Conservation (phyloP, 257 asterid genomes). For the Ajuga chamaepitys region DNA sequence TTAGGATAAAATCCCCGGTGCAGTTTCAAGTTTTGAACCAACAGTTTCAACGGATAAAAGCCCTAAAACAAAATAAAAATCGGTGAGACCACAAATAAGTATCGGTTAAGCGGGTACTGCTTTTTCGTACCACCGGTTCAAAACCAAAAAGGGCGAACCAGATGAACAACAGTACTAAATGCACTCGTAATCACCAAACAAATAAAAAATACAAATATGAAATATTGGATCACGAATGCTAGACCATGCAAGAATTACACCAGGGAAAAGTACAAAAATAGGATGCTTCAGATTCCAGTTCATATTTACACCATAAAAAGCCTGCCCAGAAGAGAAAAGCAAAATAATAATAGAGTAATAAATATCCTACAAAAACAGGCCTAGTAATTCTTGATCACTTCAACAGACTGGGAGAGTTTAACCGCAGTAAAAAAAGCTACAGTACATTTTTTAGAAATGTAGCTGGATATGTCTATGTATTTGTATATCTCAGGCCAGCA, state of each 20-base stretch:
- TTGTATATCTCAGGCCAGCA: not conserved
- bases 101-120: too few relatives aligned
- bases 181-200: not conserved
- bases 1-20: too few relatives aligned
- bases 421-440: not conserved
- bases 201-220: too few relatives aligned
- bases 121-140: too few relatives aligned
- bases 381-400: not conserved
- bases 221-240: not conserved
- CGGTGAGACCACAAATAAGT: too few relatives aligned
- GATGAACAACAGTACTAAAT: too few relatives aligned
- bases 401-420: not conserved
- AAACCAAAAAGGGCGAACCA: too few relatives aligned
- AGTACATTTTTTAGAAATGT: too few relatives aligned
- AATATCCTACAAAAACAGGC: slow-evolving; percentile 9
- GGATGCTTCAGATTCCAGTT: not conserved
- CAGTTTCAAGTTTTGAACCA: too few relatives aligned
- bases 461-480: not conserved
- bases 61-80: too few relatives aligned
- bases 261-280: not conserved
- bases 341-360: not conserved
- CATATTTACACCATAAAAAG: slow-evolving; percentile 2
- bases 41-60: too few relatives aligned
- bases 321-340: not conserved
- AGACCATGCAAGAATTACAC: not conserved